Conservation (phyloP, 768 basidiomycete genomes). For the Russula vinacea region DNA sequence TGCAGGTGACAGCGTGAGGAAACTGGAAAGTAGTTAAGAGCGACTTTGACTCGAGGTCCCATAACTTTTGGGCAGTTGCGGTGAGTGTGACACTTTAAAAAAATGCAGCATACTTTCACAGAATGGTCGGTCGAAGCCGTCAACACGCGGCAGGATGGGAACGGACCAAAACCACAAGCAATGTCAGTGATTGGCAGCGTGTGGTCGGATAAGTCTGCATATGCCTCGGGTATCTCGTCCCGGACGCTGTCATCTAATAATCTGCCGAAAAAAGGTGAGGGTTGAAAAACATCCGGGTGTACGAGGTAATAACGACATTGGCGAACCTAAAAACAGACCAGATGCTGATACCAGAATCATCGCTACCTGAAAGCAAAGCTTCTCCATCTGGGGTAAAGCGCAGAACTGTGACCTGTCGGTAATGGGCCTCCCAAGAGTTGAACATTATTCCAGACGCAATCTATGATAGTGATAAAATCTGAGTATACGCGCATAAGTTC, state of each 20-base stretch:
- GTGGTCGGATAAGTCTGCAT: slow-evolving; percentile 83
- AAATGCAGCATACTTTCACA: slow-evolving; percentile 63
- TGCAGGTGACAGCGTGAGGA: slow-evolving; percentile 63
- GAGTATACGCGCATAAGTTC: slow-evolving; percentile 3
- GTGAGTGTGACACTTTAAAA: background rate
- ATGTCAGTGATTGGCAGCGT: slow-evolving; percentile 87
- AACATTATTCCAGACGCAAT: slow-evolving; percentile 90
- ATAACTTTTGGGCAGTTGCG: slow-evolving; percentile 49
- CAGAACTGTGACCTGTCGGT: slow-evolving; percentile 79
- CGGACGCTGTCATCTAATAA: slow-evolving; percentile 72
- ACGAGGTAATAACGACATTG: slow-evolving; percentile 25
- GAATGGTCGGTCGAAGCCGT: slow-evolving; percentile 86
- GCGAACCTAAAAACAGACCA: slow-evolving; percentile 86
- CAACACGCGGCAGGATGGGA: slow-evolving; percentile 72
- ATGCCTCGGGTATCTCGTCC: slow-evolving; percentile 71
- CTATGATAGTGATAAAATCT: slow-evolving; percentile 42
- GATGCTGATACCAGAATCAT: slow-evolving; percentile 85
- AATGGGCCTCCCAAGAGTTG: slow-evolving; percentile 93
- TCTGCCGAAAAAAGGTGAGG: slow-evolving; percentile 41
- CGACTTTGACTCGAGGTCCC: slow-evolving; percentile 72
- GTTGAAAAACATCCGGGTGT: background rate
- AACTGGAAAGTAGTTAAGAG: slow-evolving; percentile 87
- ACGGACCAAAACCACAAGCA: slow-evolving; percentile 71
- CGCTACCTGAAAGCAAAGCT: slow-evolving; percentile 79
- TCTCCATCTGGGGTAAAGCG: slow-evolving; percentile 81